Evolutionary conservation across 2,329 filamentous ascomycete genomes (phyloP).

Genomic region (Hirsutella rhossiliensis): DNA sequence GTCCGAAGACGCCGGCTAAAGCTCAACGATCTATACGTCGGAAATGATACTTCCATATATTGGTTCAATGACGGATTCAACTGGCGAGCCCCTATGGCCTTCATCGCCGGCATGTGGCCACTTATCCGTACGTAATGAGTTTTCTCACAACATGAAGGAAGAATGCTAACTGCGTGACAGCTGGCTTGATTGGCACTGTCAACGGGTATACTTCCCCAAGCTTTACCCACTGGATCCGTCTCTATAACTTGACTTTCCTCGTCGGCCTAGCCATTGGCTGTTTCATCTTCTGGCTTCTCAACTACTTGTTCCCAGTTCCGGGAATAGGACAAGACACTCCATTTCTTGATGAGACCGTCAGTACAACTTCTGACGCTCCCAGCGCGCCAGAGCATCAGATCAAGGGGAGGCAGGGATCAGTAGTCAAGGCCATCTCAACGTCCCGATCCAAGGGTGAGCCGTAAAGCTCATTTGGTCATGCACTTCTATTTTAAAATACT

Average conservation of each 20-base stretch:
- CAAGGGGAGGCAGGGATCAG: too few species aligned
- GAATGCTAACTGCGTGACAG: not conserved
- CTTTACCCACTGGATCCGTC: conserved; percentile 3
- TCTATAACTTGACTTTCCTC: conserved; percentile 7
- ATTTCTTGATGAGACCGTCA: too few species aligned
- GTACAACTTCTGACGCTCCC: too few species aligned
- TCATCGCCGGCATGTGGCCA: not conserved
- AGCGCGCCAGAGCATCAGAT: too few species aligned
- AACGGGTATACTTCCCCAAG: conserved; percentile 2
- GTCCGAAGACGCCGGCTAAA: conserved; percentile 22
- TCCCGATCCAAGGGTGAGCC: too few species aligned
- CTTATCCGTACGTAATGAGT: not conserved
- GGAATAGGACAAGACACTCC: too few species aligned
- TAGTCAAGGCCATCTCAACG: too few species aligned
- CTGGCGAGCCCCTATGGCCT: conserved; percentile 21
- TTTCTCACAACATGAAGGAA: not conserved
- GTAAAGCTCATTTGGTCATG: too few species aligned
- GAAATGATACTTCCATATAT: conserved; percentile 20
- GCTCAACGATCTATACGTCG: conserved; percentile 22
- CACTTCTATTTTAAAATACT: too few species aligned
- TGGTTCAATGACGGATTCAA: conserved; percentile 24
- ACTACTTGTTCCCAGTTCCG: conserved; percentile 4
- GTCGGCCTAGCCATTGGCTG: conserved; percentile 6
- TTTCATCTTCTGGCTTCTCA: conserved; percentile 5
- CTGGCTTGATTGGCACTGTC: conserved; percentile 5